Evolutionary conservation across 2,329 filamentous ascomycete genomes (phyloP), one percentile per base, ranked within the genome.

Genomic region (Westerdykella ornata): DNA sequence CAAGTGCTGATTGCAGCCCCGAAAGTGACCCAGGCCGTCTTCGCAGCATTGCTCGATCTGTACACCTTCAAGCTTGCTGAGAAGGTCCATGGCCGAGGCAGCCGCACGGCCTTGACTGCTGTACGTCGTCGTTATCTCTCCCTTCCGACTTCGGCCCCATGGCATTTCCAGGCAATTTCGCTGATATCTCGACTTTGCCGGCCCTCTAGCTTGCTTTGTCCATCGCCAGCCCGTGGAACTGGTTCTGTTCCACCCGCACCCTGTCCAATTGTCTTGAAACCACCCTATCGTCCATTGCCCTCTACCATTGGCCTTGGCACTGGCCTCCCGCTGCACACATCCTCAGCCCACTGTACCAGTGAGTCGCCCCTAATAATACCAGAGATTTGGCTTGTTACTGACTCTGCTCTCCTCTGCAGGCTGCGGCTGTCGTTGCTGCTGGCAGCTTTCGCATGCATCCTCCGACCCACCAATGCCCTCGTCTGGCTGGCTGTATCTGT

Each of bases 181-280:
- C 50, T 56, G 43, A 54, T 52, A 41, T 44, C 48, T 49, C 22
- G 43, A 47, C 46, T 37, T 38, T 42, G n/a, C 48, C 52, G 42
- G 42, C 42, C 44, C 48, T 49, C 44, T 63, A 88, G 82, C 72
- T 94, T 35, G 74, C 77, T 44, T 75, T 92, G 67, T 82, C 81
- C 3, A 65, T 85, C 33, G 71, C 81, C 56, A 94, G 81, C 65
- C 87, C 92, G 5, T 98, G 92, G 88, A 88, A 96, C 64, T 97
- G 87, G 86, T 97, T 92, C 67, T 92, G 84, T 68, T 92, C 88
- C 1, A 90, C 88, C 0, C 78, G 92, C 35, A 95, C 92, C 1
- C 84, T 98, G 59, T 96, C 90, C 41, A 98, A 98, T 68, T 92
- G 83, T 39, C 72, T 97, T 4, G 92, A 98, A 71, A 88, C 84